phyloP scores from a whole-genome alignment of 306 rosid genomes.

The Prosopis cineraria region DNA sequence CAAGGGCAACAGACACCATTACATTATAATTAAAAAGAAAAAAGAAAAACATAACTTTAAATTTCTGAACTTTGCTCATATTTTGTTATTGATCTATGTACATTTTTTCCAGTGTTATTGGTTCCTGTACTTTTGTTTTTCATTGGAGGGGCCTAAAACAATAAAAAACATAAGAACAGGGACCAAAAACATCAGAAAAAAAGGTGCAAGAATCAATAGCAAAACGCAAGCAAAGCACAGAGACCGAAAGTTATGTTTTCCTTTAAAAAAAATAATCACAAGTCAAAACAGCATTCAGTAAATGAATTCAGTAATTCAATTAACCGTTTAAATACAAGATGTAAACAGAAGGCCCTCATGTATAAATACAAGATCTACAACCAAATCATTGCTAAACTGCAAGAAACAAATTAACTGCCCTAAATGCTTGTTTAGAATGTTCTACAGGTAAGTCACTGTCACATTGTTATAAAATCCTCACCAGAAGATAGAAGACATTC shows the following conservation, averaged over 20 bases:
- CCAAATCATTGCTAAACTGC: slow-evolving; percentile 31
- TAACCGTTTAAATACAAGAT: slow-evolving; percentile 27
- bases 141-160: too few relatives aligned
- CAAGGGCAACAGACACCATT: background rate
- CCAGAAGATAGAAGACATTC: slow-evolving; percentile 43
- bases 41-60: too few relatives aligned
- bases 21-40: background rate
- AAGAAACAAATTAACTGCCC: slow-evolving; percentile 40
- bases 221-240: too few relatives aligned
- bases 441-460: slow-evolving; percentile 46
- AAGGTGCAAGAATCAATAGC: too few relatives aligned
- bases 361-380: slow-evolving; percentile 25
- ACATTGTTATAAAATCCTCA: slow-evolving; percentile 41
- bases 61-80: too few relatives aligned
- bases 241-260: too few relatives aligned
- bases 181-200: too few relatives aligned
- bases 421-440: slow-evolving; percentile 42
- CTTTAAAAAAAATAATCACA: too few relatives aligned
- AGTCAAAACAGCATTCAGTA: background rate
- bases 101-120: too few relatives aligned
- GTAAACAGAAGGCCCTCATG: slow-evolving; percentile 18
- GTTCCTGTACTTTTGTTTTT: too few relatives aligned
- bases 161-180: too few relatives aligned
- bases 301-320: background rate
- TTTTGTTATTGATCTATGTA: too few relatives aligned